Base-by-base conservation (phyloP, 768 basidiomycete genomes). In the Naganishia antarctica region DNA sequence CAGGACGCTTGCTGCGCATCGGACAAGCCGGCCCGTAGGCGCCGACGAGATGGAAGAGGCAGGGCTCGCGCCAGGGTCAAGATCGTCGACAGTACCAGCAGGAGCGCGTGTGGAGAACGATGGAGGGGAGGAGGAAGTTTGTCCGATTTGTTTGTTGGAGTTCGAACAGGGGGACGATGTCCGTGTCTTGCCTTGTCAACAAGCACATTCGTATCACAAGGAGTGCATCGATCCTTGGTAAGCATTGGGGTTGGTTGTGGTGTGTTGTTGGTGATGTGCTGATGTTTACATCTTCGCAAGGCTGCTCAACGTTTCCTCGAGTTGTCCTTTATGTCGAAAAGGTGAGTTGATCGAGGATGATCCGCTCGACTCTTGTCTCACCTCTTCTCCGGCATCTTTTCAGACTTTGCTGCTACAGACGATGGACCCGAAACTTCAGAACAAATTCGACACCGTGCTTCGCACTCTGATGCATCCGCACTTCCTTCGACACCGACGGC, bases 121-220 rank as follows among this genome's bases (percentile, higher is more conserved):
- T n/a, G 81, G 83, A 15, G 89, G 90, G 37, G 88, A 88, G 4
- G 83, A 84, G 41, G 88, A 91, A 76, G 90, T 87, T 13, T 97
- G 93, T 79, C 92, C 93, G 4, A 97, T 97, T 66, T 97, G 93
- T 76, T 87, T 97, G 65, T 82, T 90, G 47, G 91, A 94, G 70
- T 97, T 97, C 71, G 89, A 92, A 75, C 87, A 89, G 66, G 93
- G 91, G 0, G 93, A 97, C 71, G 90, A 94, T 74, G 78, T 96
- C 15, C 86, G 93, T 25, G 83, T 94, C 43, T 78, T 97, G 50
- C 93, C 92, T 0, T 97, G 93, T 77, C 89, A 92, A 73, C 88
- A 88, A 48, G 86, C 89, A 68, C 93, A 97, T 74, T 82, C 84
- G 64, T 98, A 94, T 80, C 93, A 98, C 72, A 86, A 88, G 71